phyloP scores from a whole-genome alignment of 192 early-diverging fungal species.

The Backusella tarrabulga region DNA sequence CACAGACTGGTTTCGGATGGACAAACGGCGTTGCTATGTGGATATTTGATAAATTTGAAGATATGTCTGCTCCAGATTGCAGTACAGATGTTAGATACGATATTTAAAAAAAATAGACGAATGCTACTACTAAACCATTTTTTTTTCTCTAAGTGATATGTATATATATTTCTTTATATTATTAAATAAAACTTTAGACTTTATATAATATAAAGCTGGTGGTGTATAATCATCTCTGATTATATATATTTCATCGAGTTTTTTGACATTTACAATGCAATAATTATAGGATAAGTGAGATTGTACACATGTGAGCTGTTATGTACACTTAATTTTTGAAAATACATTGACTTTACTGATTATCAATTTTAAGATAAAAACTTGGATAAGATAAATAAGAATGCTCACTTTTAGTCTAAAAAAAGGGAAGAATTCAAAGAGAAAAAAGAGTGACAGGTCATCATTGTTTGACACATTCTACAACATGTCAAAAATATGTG shows the following conservation, averaged over 20 bases:
- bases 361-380: no score
- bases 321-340: no score
- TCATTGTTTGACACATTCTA: background rate
- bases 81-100: background rate
- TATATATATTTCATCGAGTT: no score
- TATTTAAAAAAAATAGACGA: background rate
- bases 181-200: no score
- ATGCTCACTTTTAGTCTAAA: background rate
- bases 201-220: no score
- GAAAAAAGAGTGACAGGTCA: background rate
- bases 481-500: background rate
- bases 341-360: background rate
- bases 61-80: slow-evolving; percentile 30
- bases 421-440: background rate
- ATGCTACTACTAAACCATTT: no score
- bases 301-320: no score
- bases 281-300: no score
- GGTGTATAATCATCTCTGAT: no score
- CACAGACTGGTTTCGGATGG: slow-evolving; percentile 78
- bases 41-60: slow-evolving; percentile 45
- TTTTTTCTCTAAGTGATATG: background rate
- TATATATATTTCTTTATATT: background rate
- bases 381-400: background rate
- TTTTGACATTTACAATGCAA: no score
- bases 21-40: slow-evolving; percentile 72